Base-by-base conservation (phyloP, 345 rosid genomes). In the Toxicodendron radicans region DNA sequence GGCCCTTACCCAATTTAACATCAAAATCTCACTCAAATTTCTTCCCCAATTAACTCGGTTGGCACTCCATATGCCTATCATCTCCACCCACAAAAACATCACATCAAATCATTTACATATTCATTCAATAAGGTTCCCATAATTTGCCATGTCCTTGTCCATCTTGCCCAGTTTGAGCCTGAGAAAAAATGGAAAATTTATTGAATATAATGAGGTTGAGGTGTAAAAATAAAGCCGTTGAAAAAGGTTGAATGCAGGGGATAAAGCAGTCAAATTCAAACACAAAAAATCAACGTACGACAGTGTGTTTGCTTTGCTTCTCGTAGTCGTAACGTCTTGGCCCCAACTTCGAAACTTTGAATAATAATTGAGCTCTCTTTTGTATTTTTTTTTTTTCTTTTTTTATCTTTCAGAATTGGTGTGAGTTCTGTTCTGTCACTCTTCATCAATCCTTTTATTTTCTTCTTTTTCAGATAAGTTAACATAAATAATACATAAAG, bases 321-420 rank as follows among this genome's bases (percentile, higher is more conserved):
- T 35, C 63, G 33, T 59, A 27, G 27, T 35, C 63, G 33, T 59
- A 27, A 58, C 33, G 38, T 14, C 17, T 20, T 8, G 43, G 70
- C 58, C 52, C 51, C 70, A 24, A 70, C 54, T 45, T 70, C 54
- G 65, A 70, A 70, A 24, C 65, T 58, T 43, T 58, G 73, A 58
- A 61, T 61, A 16, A 61, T 61, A 14, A 60, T 27, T 11, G 64
- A 24, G 6, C 43, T 38, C 1, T 38, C 43, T 8, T 7, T 58
- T 58, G 13, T 0, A 68, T 23, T 0, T 32, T 5, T 53, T 10
- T 33, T 13, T 35, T n/a, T 10, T 66, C 38, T 23, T 56, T 14
- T 32, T 41, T 57, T 33, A 20, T 57, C 23, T 14, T 45, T 24
- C 54, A 27, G 51, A 20, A 5, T 53, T 35, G 62, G 64, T 56